These are phyloP conservation scores for Coleophoma cylindrospora DNA, from an alignment of 2,329 filamentous ascomycete genomes.

Conservation along the genomic window DNA sequence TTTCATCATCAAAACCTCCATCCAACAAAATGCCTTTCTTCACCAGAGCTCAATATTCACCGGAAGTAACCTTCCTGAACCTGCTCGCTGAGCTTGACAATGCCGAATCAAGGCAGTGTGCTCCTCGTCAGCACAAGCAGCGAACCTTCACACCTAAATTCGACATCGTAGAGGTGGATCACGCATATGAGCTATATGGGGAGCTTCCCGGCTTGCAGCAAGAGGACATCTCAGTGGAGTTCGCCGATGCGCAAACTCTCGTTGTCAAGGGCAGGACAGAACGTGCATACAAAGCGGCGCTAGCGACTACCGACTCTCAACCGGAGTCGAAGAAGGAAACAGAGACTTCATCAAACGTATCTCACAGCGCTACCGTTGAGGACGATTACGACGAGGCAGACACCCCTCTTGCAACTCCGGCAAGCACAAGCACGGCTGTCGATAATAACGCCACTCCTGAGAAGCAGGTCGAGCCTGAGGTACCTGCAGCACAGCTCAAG, in stretches of 20 bases:
- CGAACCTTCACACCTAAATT: slow-evolving; percentile 51
- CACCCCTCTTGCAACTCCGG: not conserved
- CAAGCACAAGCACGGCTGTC: not conserved
- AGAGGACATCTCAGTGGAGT: slow-evolving; percentile 68
- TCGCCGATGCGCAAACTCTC: slow-evolving; percentile 59
- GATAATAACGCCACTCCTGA: slow-evolving; percentile 34
- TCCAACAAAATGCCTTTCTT: slow-evolving; percentile 50
- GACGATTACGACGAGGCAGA: not conserved
- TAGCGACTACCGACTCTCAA: slow-evolving; percentile 36
- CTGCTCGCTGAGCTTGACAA: slow-evolving; percentile 56
- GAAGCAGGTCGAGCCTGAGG: slow-evolving; percentile 21
- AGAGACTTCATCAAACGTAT: no score
- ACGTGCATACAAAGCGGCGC: slow-evolving; percentile 34
- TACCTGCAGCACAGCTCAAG: slow-evolving; percentile 30
- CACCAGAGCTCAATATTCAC: slow-evolving; percentile 36
- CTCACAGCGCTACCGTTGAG: not conserved
- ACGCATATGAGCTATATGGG: slow-evolving; percentile 68
- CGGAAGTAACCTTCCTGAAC: slow-evolving; percentile 52
- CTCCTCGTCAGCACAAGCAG: not conserved
- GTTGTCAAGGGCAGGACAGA: slow-evolving; percentile 64
- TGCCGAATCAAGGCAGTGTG: slow-evolving; percentile 30
- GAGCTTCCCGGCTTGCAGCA: slow-evolving; percentile 70
- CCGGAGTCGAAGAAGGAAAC: slow-evolving; percentile 24
- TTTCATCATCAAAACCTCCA: no score
- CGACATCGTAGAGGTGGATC: slow-evolving; percentile 64